Evolutionary conservation across 2,329 filamentous ascomycete genomes (phyloP), one percentile per base, ranked within the genome.

Genomic region (Xylaria sp.): DNA sequence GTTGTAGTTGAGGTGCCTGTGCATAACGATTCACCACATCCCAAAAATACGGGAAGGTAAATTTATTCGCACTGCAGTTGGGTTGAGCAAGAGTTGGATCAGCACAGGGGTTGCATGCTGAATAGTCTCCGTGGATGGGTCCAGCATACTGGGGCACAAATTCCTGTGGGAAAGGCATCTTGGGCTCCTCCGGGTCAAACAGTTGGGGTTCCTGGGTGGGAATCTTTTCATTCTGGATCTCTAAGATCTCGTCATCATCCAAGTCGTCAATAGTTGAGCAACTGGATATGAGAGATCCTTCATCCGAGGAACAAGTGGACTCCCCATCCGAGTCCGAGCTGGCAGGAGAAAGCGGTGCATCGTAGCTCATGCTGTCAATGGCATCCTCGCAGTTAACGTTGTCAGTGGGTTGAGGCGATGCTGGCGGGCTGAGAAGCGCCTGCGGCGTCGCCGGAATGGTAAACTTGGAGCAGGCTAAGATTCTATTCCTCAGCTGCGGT

Each of bases 391-490:
- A 81, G 72, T 80, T 77, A 83, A 85, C 83, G 82, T 85, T 86
- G 78, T 83, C 75, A 73, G 76, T 78, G 54, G 78, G 81, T 73
- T 83, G 81, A 48, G 85, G 83, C 48, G 84, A 83, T 32, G 78
- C 79, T 58, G 84, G 81, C 10, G 82, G 81, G 20, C 82, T 80
- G 23, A 80, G 77, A 68, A 83, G 75, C n/a, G 76, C 68, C 73
- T 77, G 79, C 54, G 76, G 77, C 65, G 68, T 65, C 72, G 76
- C 74, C 77, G 79, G 85, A 57, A 81, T 84, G 68, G 91, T 97
- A 80, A 98, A 94, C 73, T 86, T 85, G 39, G 90, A 85, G 84
- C 94, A 98, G 72, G 89, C 86, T 76, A 91, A 80, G 79, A 98
- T 96, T 78, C 91, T 85, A 74, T 89, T 86, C 77, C 92, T 90